Evolutionary conservation across 1,284 basidiomycete species (phyloP).

Genomic region (Leccinum pachyderme): DNA sequence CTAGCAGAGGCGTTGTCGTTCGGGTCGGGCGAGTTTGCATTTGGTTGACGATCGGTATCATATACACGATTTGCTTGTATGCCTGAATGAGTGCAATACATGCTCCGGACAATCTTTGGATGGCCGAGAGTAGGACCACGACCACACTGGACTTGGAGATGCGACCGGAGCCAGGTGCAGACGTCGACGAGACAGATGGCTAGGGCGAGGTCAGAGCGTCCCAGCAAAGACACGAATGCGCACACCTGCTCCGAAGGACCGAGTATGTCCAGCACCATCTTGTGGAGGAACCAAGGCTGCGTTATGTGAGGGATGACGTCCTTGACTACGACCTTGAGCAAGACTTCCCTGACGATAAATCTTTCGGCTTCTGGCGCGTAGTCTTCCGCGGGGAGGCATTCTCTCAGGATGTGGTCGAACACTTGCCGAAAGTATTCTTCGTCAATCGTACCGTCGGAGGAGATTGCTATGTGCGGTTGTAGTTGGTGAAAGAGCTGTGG

Average conservation of each 20-base stretch:
- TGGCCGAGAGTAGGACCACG: slow-evolving; percentile 65
- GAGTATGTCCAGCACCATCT: slow-evolving; percentile 58
- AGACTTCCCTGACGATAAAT: slow-evolving; percentile 71
- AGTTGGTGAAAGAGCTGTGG: slow-evolving; percentile 70
- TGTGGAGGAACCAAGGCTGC: slow-evolving; percentile 83
- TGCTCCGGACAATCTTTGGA: slow-evolving; percentile 67
- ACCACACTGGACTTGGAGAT: slow-evolving; percentile 59
- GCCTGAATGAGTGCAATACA: slow-evolving; percentile 65
- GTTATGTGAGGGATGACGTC: slow-evolving; percentile 66
- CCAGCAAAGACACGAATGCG: slow-evolving; percentile 1
- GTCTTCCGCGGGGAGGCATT: slow-evolving; percentile 67
- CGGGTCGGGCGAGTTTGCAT: slow-evolving; percentile 17
- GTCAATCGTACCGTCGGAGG: slow-evolving; percentile 59
- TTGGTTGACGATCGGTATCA: slow-evolving; percentile 65
- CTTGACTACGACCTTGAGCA: slow-evolving; percentile 67
- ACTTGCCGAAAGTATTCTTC: slow-evolving; percentile 76
- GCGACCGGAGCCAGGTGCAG: slow-evolving; percentile 24
- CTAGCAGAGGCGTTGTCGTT: slow-evolving; percentile 11
- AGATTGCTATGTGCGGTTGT: slow-evolving; percentile 77
- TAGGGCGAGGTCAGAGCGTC: slow-evolving; percentile 14
- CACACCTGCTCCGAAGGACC: slow-evolving; percentile 43
- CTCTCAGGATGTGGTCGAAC: slow-evolving; percentile 66
- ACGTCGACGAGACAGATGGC: slow-evolving; percentile 19
- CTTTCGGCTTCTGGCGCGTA: slow-evolving; percentile 77
- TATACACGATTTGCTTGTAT: slow-evolving; percentile 62